Evolutionary conservation across 768 basidiomycete species (phyloP), one percentile per base, ranked within the genome.

Genomic region (Auricularia heimuer): DNA sequence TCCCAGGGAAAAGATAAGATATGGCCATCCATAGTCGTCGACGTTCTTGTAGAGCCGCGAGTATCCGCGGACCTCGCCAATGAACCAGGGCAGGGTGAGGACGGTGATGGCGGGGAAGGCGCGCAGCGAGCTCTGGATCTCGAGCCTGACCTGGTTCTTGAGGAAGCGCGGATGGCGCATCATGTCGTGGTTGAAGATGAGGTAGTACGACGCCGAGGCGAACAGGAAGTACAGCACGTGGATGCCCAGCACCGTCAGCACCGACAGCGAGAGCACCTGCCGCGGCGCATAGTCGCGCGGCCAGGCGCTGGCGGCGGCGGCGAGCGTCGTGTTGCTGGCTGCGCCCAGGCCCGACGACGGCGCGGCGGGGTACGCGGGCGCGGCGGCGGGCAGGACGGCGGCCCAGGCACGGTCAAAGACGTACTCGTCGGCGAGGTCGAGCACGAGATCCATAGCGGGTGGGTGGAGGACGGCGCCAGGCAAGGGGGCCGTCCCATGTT

Each of bases 161-260:
- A 97, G 79, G 78, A 95, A 99, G 36, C 91, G 84, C 0, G 97
- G 97, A 77, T 99, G 97, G 37, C 83, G 81, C 88, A 90, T 95
- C 93, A 90, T 97, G 24, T 89, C 90, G 71, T 90, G 89, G 77
- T 98, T 94, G 83, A 98, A 99, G 64, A 98, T 85, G 76, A 81
- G 87, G 54, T 76, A 76, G 77, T 92, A 99, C 3, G 93, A 94
- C 33, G 91, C 75, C 54, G 82, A 78, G n/a, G 94, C 94, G 69
- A 98, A 89, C 33, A 88, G 62, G 76, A 97, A 94, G 76, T 99
- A 99, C 60, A 99, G 82, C 61, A 87, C 29, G 70, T 89, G 83
- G 65, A 96, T 90, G 66, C 94, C 94, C 65, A 92, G 69, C 63
- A 90, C 75, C 1, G 94, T 95, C 68, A 98, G 71, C 33, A 79